phyloP scores from a whole-genome alignment of 345 rosid species.

The Trapa incisa region DNA sequence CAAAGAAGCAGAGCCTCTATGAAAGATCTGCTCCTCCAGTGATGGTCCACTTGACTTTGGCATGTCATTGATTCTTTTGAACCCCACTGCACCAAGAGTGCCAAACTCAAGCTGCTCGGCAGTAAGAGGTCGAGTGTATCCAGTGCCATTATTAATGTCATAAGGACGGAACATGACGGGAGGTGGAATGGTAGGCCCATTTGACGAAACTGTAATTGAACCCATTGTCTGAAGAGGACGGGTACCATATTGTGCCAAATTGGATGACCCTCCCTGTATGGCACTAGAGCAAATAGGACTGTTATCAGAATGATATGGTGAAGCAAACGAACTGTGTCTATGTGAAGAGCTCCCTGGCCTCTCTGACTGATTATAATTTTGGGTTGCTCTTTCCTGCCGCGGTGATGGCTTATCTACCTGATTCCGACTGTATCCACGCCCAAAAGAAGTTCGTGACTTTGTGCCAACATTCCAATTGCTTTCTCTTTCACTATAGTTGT shows the following conservation, averaged over 20 bases:
- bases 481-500: constrained; percentile 63
- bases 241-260: constrained; percentile 47
- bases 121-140: constrained; percentile 15
- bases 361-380: constrained; percentile 41
- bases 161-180: constrained; percentile 68
- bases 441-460: constrained; percentile 42
- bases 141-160: constrained; percentile 45
- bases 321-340: constrained; percentile 33
- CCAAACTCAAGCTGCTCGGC: constrained; percentile 71
- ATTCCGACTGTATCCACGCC: constrained; percentile 46
- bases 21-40: constrained; percentile 48
- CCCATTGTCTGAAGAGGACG: constrained; percentile 49
- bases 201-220: constrained; percentile 42
- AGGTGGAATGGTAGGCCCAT: constrained; percentile 53
- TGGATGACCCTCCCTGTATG: constrained; percentile 37
- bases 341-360: constrained; percentile 52
- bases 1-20: constrained; percentile 25
- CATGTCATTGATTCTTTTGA: constrained; percentile 27
- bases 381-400: constrained; percentile 39
- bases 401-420: constrained; percentile 50
- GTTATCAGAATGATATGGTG: constrained; percentile 54
- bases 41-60: constrained; percentile 23
- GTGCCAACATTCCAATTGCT: constrained; percentile 58
- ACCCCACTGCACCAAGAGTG: constrained; percentile 45
- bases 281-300: constrained; percentile 43